Evolutionary conservation across 2,329 filamentous ascomycete species (phyloP).

Genomic region (Lachnellula willkommii): DNA sequence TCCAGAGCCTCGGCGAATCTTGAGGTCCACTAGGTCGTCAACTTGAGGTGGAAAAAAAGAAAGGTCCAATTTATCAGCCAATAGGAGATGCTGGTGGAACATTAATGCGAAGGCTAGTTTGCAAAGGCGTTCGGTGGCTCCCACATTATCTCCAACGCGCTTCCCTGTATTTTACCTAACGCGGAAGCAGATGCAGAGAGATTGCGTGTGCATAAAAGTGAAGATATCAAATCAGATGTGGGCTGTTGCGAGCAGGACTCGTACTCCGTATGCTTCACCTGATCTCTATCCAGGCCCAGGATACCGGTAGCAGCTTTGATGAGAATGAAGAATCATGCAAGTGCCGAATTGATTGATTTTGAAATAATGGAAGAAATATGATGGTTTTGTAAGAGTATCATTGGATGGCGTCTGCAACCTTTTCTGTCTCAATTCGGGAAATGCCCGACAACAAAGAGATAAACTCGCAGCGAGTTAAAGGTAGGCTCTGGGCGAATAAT

Average conservation of each 20-base stretch:
- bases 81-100: slow-evolving; percentile 6
- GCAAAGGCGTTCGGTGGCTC: slow-evolving; percentile 2
- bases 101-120: slow-evolving; percentile 1
- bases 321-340: not conserved
- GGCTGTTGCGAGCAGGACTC: slow-evolving; percentile 7
- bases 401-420: slow-evolving; percentile 7
- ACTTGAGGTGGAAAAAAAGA: not conserved
- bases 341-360: not conserved
- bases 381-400: not conserved
- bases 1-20: slow-evolving; percentile 3
- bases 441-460: not conserved
- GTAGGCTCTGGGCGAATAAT: not conserved
- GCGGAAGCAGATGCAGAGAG: slow-evolving; percentile 10
- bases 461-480: no score
- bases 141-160: slow-evolving; percentile 4
- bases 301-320: not conserved
- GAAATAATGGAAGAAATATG: not conserved
- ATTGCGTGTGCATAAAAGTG: slow-evolving; percentile 14
- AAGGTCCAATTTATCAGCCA: slow-evolving; percentile 2
- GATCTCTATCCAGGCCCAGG: not conserved
- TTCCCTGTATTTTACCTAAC: slow-evolving; percentile 11
- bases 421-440: not conserved
- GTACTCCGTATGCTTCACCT: not conserved
- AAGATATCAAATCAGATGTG: slow-evolving; percentile 12
- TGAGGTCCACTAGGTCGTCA: not conserved